Evolutionary conservation across 75 land plant species (phyloP).

Genomic region (Selaginella moellendorffii): DNA sequence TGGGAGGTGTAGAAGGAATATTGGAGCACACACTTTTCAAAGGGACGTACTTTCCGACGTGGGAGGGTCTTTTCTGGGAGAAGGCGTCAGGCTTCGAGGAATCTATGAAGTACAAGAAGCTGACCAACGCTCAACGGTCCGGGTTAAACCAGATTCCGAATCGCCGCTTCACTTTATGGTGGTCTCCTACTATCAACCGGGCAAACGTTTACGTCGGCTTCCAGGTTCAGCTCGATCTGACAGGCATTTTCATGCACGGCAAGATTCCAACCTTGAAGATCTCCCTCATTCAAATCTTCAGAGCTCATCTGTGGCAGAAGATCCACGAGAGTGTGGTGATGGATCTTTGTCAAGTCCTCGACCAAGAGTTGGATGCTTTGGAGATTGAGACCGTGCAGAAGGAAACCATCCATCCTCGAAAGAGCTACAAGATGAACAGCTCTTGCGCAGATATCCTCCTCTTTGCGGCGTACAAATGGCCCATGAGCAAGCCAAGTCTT

Average conservation of each 20-base stretch:
- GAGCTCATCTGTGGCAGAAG: constrained; percentile 99
- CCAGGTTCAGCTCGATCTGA: constrained; percentile 95
- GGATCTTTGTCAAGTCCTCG: constrained; percentile 99
- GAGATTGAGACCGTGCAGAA: constrained; percentile 99
- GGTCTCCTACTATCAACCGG: constrained; percentile 98
- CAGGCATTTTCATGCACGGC: constrained; percentile 99
- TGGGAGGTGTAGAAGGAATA: constrained; percentile 99
- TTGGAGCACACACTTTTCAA: constrained; percentile 94
- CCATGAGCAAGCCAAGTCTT: constrained; percentile 97
- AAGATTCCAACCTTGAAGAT: constrained; percentile 98
- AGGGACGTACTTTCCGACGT: constrained; percentile 98
- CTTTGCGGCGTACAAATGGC: constrained; percentile 99
- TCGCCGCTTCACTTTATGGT: constrained; percentile 97
- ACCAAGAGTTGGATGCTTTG: constrained; percentile 95
- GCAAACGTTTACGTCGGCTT: constrained; percentile 99
- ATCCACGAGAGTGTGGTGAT: constrained; percentile 98
- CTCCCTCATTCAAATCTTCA: constrained; percentile 92
- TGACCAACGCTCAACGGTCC: constrained; percentile 96
- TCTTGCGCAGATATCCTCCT: constrained; percentile 99
- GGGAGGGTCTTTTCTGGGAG: constrained; percentile 99
- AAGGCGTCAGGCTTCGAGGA: constrained; percentile 99
- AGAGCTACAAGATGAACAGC: constrained; percentile 99
- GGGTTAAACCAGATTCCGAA: constrained; percentile 98
- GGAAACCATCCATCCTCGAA: constrained; percentile 98
- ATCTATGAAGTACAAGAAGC: constrained; percentile 98